A percentile compares a stretch with the other conserved stretches of the same genome.
Conservation (phyloP, 1,284 basidiomycete genomes). For the Hymenochaete sp. region DNA sequence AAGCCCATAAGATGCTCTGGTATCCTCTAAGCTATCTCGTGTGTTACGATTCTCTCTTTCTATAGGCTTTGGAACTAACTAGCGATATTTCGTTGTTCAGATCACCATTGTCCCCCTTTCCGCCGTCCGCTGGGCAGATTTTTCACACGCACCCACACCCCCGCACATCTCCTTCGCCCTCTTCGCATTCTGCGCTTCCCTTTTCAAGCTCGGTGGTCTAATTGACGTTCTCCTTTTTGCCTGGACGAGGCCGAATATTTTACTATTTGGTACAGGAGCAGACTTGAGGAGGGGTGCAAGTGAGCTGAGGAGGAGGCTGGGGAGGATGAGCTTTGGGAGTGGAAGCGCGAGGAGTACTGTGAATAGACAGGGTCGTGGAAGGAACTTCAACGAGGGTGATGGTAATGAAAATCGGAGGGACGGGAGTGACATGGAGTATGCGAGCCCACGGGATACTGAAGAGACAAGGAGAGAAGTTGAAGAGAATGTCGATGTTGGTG, state of each 20-base stretch:
- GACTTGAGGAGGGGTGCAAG: no score
- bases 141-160: constrained; percentile 1
- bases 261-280: constrained; percentile 13
- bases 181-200: constrained; percentile 16
- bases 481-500: no score
- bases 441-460: no score
- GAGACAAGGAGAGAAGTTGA: no score
- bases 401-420: no score
- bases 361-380: no score
- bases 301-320: no score
- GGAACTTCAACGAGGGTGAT: no score
- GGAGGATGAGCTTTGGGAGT: no score
- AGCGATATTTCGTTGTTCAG: constrained; percentile 5
- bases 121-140: constrained; percentile 14
- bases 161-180: constrained; percentile 15
- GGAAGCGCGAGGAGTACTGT: no score
- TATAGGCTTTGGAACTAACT: not conserved
- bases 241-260: constrained; percentile 20
- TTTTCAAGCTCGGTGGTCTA: constrained; percentile 20
- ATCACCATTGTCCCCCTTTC: constrained; percentile 17
- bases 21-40: constrained; percentile 12
- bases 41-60: not conserved
- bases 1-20: constrained; percentile 18
- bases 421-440: no score
- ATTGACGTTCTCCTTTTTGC: constrained; percentile 22